Percentiles rank a stretch among this genome's conserved stretches.
phyloP scores from a whole-genome alignment of 192 early-diverging fungal species.

The Podila epigama region DNA sequence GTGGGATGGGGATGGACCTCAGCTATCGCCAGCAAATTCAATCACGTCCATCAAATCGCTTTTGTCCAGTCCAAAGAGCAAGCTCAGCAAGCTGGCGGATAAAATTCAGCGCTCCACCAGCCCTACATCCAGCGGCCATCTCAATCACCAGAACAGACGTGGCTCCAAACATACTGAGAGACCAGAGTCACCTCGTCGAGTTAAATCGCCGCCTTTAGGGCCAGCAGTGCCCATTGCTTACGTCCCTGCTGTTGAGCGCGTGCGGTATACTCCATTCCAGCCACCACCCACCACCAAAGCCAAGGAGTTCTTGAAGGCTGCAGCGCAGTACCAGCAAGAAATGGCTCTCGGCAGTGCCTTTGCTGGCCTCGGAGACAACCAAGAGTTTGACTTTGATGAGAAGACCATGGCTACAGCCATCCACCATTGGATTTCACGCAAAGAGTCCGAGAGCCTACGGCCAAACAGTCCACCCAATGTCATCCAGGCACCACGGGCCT shows the following conservation, averaged over 20 bases:
- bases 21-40: constrained; percentile 40
- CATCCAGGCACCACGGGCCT: constrained; percentile 2
- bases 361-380: constrained; percentile 20
- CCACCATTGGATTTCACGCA: constrained; percentile 43
- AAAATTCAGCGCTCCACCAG: constrained; percentile 52
- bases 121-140: constrained; percentile 41
- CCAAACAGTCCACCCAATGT: not conserved
- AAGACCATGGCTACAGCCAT: constrained; percentile 41
- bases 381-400: constrained; percentile 39
- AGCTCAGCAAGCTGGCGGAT: constrained; percentile 39
- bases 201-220: constrained; percentile 48
- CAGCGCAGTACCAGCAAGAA: constrained; percentile 40
- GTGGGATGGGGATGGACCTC: constrained; percentile 17
- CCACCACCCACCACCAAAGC: constrained; percentile 46
- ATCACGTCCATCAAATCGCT: constrained; percentile 39
- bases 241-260: constrained; percentile 55
- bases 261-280: constrained; percentile 51
- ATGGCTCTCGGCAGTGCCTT: constrained; percentile 19
- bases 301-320: constrained; percentile 41
- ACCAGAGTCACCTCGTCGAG: constrained; percentile 15
- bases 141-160: constrained; percentile 32
- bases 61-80: constrained; percentile 28
- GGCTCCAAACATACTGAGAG: constrained; percentile 36
- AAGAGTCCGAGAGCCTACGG: constrained; percentile 19
- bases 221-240: constrained; percentile 53